These are phyloP conservation scores for Friedmanniomyces endolithicus DNA, from an alignment of 495 filamentous ascomycete genomes.

Conservation along the genomic window DNA sequence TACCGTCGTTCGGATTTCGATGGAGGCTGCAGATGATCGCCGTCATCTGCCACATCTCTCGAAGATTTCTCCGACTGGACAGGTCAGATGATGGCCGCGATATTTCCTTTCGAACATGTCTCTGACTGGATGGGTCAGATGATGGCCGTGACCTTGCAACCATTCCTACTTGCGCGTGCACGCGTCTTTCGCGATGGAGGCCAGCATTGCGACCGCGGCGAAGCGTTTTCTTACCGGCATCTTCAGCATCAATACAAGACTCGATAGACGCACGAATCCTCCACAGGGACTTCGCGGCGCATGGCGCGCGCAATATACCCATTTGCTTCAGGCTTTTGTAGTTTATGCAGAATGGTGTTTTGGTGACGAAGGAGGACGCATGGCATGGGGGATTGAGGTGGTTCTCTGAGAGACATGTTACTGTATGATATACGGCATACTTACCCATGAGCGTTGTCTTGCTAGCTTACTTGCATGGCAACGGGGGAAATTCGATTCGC, in stretches of 20 bases:
- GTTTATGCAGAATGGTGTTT: neutral
- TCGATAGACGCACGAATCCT: conserved; percentile 2
- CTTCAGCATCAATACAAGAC: conserved; percentile 1
- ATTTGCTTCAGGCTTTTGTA: conserved; percentile 7
- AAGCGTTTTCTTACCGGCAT: neutral
- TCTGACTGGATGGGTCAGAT: conserved; percentile 4
- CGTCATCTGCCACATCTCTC: neutral
- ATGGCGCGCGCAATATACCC: conserved; percentile 6
- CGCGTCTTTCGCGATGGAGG: neutral
- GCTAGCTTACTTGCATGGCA: neutral
- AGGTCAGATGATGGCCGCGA: neutral
- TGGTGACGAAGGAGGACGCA: neutral
- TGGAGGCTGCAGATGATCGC: neutral
- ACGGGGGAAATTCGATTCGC: neutral
- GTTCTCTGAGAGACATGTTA: neutral
- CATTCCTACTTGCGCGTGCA: neutral
- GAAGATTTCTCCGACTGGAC: conserved; percentile 4
- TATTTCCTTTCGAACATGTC: neutral
- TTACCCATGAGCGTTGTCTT: neutral
- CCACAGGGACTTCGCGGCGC: conserved; percentile 1
- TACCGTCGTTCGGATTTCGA: neutral
- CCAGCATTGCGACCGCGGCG: neutral
- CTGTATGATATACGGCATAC: neutral
- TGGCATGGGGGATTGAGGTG: neutral
- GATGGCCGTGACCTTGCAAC: neutral